phyloP scores from a whole-genome alignment of 1,284 basidiomycete species.

The Moniliophthora roreri region DNA sequence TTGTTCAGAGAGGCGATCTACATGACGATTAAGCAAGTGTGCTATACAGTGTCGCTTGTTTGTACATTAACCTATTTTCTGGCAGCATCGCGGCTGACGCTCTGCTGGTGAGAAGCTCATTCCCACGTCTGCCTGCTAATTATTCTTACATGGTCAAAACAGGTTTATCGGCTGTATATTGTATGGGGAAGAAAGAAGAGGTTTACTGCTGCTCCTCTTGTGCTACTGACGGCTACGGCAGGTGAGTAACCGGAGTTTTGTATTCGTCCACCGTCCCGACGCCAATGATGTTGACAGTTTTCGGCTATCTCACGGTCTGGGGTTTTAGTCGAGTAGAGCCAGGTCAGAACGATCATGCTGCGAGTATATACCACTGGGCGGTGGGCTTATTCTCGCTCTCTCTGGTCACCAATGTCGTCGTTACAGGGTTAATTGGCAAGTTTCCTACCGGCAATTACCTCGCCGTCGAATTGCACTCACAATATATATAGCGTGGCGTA shows the following conservation, averaged over 20 bases:
- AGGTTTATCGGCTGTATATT: not conserved
- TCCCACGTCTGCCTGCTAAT: too few species aligned
- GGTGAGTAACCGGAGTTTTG: not conserved
- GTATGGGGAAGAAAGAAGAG: not conserved
- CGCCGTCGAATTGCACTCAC: not conserved
- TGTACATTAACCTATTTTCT: too few species aligned
- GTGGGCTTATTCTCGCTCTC: not conserved
- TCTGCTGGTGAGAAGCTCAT: too few species aligned
- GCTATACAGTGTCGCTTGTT: too few species aligned
- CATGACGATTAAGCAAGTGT: too few species aligned
- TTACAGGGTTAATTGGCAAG: not conserved
- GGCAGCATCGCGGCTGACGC: too few species aligned
- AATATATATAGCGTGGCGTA: not conserved
- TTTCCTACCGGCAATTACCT: not conserved
- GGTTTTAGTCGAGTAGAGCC: not conserved
- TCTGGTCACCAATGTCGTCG: not conserved
- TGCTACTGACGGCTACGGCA: not conserved
- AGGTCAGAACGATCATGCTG: not conserved
- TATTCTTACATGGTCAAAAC: too few species aligned
- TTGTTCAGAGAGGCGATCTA: too few species aligned
- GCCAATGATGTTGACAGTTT: too few species aligned
- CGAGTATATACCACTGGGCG: not conserved
- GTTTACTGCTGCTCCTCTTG: not conserved
- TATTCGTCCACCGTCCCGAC: too few species aligned
- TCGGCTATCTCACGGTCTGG: not conserved